Percentiles rank a stretch among this genome's conserved stretches.
These are phyloP conservation scores for Sporothrix humicola DNA, from an alignment of 2,329 filamentous ascomycete species.

Conservation along the genomic window DNA sequence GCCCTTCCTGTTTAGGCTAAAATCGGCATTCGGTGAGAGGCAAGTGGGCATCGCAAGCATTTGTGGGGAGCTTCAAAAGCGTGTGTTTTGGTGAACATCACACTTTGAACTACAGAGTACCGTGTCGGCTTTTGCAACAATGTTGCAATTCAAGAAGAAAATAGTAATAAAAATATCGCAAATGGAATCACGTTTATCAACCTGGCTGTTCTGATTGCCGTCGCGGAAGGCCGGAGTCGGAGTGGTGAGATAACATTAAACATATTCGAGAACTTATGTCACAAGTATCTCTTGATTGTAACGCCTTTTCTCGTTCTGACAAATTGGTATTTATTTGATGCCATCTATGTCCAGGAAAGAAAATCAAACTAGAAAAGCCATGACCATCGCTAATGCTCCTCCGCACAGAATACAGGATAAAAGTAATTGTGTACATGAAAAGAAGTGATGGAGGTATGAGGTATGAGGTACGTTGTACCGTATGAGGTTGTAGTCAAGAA, in stretches of 20 bases:
- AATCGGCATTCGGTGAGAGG: not conserved
- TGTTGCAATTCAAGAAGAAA: not conserved
- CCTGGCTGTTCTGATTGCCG: not conserved
- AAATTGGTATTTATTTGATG: not conserved
- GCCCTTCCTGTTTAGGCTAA: conserved; percentile 24
- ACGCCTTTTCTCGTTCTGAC: not conserved
- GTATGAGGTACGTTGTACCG: not conserved
- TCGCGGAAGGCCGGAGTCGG: not conserved
- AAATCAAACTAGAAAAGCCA: not conserved
- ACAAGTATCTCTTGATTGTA: too few species aligned
- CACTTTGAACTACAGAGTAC: too few species aligned
- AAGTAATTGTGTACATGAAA: conserved; percentile 7
- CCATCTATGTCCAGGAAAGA: conserved; percentile 14
- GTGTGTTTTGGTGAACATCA: too few species aligned
- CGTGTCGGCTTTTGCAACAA: too few species aligned
- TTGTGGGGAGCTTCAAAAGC: not conserved
- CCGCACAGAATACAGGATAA: not conserved
- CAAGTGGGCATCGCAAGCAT: not conserved
- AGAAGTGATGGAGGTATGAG: conserved; percentile 1
- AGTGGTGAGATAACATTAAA: not conserved
- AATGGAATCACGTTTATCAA: not conserved
- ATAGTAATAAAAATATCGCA: not conserved
- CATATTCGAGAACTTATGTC: not conserved
- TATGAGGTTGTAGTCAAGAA: conserved; percentile 2
- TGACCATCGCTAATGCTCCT: conserved; percentile 24